Percentiles rank a stretch among this genome's conserved stretches.
Conservation (phyloP, 177 flowering plant species). For the Tripterygium wilfordii region DNA sequence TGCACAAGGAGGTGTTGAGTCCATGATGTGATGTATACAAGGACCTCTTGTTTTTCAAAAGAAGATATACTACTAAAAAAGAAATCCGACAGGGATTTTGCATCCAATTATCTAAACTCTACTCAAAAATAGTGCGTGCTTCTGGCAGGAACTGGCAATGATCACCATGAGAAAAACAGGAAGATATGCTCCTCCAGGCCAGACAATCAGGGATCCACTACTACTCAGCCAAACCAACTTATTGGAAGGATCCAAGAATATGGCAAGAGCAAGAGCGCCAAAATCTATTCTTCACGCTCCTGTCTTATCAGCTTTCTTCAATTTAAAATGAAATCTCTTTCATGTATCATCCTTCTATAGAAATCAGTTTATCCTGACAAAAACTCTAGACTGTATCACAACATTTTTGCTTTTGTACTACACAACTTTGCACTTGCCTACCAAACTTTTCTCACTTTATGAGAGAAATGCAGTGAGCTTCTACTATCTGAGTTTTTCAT, state of each 20-base stretch:
- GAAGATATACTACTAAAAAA: neutral
- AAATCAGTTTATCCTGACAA: conserved; percentile 3
- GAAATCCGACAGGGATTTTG: neutral
- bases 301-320: conserved; percentile 4
- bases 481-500: too few relatives aligned
- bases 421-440: conserved; percentile 7
- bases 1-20: too few relatives aligned
- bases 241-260: conserved; percentile 4
- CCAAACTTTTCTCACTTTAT: conserved; percentile 15
- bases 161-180: too few relatives aligned
- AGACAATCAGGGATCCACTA: too few relatives aligned
- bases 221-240: conserved; percentile 7
- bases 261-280: too few relatives aligned
- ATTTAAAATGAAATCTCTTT: conserved; percentile 12
- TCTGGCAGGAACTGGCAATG: neutral
- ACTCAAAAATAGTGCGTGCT: conserved; percentile 5
- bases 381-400: conserved; percentile 7
- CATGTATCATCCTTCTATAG: conserved; percentile 8
- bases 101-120: conserved; percentile 2
- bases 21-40: conserved; percentile 13
- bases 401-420: conserved; percentile 11
- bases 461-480: too few relatives aligned
- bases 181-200: neutral
- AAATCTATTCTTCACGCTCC: conserved; percentile 10
- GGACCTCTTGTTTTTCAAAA: conserved; percentile 2